A percentile compares a stretch with the other conserved stretches of the same genome.
These are phyloP conservation scores for Herpomyces periplanetae DNA, from an alignment of 2,329 filamentous ascomycete species.

Conservation along the genomic window DNA sequence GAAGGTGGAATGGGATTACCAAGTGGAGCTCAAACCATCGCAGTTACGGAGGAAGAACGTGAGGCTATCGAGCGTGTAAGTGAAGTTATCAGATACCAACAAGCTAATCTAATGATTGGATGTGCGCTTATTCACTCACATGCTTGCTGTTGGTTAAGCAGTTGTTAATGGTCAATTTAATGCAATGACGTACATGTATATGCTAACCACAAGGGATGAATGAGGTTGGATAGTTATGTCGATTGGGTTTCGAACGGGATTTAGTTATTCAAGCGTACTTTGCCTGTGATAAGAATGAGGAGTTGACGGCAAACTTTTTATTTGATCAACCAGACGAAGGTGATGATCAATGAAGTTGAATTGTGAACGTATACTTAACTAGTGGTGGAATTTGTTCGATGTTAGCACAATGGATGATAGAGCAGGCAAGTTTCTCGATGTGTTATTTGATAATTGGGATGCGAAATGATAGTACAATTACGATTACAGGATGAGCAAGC, in stretches of 20 bases:
- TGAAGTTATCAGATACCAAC: conserved; percentile 4
- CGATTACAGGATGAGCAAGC: too few species aligned
- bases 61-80: conserved; percentile 79
- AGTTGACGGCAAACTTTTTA: conserved; percentile 83
- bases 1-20: conserved; percentile 30
- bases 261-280: conserved; percentile 94
- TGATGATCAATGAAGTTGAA: conserved; percentile 9
- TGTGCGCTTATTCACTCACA: conserved; percentile 4
- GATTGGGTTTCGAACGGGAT: conserved; percentile 65
- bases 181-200: too few species aligned
- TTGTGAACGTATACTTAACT: not conserved
- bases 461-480: too few species aligned
- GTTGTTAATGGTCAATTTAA: too few species aligned
- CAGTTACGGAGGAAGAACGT: conserved; percentile 74
- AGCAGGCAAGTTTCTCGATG: too few species aligned
- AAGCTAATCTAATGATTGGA: conserved; percentile 1
- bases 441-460: too few species aligned
- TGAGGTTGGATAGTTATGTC: conserved; percentile 29
- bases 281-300: conserved; percentile 96
- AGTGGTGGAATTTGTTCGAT: too few species aligned
- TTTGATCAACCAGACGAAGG: conserved; percentile 87
- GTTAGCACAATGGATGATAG: too few species aligned
- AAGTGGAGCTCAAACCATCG: conserved; percentile 54
- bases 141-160: conserved; percentile 2
- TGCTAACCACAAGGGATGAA: too few species aligned